phyloP scores from a whole-genome alignment of 2,329 filamentous ascomycete genomes.

The Xylaria multiplex region DNA sequence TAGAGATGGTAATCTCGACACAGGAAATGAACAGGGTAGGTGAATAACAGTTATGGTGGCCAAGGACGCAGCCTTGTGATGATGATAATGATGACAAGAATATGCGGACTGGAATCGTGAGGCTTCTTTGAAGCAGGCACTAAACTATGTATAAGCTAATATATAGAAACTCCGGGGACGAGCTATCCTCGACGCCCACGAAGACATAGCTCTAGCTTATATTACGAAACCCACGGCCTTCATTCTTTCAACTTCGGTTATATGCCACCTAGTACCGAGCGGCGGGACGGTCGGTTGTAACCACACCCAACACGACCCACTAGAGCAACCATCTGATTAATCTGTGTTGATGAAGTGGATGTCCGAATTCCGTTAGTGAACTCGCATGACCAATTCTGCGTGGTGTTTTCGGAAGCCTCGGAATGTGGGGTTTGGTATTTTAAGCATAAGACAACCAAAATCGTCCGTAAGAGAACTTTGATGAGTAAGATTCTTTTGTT shows the following conservation, averaged over 20 bases:
- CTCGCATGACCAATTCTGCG: not conserved
- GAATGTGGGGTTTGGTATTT: constrained; percentile 32
- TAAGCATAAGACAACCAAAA: constrained; percentile 1
- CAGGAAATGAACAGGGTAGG: not conserved
- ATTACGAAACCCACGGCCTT: constrained; percentile 13
- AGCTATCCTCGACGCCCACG: not conserved
- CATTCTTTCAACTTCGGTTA: constrained; percentile 12
- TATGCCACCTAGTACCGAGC: not conserved
- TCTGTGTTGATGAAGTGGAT: constrained; percentile 3
- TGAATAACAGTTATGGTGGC: not conserved
- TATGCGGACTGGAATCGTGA: not conserved
- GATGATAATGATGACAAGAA: not conserved
- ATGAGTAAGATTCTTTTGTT: constrained; percentile 7
- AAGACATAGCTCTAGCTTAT: constrained; percentile 20
- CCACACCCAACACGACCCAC: constrained; percentile 19
- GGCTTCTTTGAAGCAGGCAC: not conserved
- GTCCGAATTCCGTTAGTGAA: constrained; percentile 14
- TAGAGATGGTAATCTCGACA: not conserved
- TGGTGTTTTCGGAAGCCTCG: constrained; percentile 35
- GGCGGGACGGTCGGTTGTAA: constrained; percentile 21
- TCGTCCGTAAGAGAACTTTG: not conserved
- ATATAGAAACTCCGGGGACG: not conserved
- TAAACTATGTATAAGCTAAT: not conserved
- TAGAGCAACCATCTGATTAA: constrained; percentile 16
- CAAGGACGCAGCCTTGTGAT: not conserved